Conservation (phyloP, 495 filamentous ascomycete species). For the Hypoxylon rickii region DNA sequence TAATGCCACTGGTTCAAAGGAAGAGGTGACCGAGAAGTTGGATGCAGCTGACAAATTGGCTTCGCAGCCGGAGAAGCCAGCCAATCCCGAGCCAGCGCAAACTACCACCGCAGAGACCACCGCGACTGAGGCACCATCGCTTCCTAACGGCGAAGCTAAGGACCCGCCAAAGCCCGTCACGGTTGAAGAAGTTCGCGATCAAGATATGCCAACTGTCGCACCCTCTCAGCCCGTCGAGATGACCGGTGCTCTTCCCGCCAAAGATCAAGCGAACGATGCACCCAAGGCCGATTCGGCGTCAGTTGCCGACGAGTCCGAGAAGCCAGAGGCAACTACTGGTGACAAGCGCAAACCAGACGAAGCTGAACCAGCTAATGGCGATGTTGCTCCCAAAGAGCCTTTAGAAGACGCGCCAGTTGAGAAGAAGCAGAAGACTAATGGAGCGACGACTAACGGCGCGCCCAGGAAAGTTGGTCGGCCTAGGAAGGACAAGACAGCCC, state of each 20-base stretch:
- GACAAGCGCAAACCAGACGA: slow-evolving; percentile 40
- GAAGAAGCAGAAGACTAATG: slow-evolving; percentile 45
- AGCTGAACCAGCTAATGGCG: slow-evolving; percentile 24
- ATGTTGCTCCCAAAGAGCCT: slow-evolving; percentile 11
- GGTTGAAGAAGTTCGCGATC: slow-evolving; percentile 31
- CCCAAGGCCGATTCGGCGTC: slow-evolving; percentile 15
- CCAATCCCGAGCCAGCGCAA: slow-evolving; percentile 18
- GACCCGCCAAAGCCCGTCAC: slow-evolving; percentile 31
- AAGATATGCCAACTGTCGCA: slow-evolving; percentile 18
- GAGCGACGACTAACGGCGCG: slow-evolving; percentile 27
- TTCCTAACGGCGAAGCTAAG: slow-evolving; percentile 23
- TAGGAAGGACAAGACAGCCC: slow-evolving; percentile 43
- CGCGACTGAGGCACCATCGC: slow-evolving; percentile 17
- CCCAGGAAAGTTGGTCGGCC: slow-evolving; percentile 43
- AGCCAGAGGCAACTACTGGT: slow-evolving; percentile 10
- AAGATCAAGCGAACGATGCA: slow-evolving; percentile 14
- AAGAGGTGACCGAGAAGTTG: slow-evolving; percentile 22
- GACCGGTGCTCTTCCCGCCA: slow-evolving; percentile 14
- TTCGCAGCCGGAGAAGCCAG: slow-evolving; percentile 28
- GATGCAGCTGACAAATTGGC: slow-evolving; percentile 19
- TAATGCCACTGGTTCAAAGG: slow-evolving; percentile 16
- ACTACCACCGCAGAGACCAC: slow-evolving; percentile 14
- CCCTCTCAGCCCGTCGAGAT: slow-evolving; percentile 19
- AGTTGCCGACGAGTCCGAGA: slow-evolving; percentile 8
- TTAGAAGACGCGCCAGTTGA: slow-evolving; percentile 24